Percentiles rank a stretch among this genome's conserved stretches.
Conservation (phyloP, 257 asterid genomes). For the Coffea canephora region DNA sequence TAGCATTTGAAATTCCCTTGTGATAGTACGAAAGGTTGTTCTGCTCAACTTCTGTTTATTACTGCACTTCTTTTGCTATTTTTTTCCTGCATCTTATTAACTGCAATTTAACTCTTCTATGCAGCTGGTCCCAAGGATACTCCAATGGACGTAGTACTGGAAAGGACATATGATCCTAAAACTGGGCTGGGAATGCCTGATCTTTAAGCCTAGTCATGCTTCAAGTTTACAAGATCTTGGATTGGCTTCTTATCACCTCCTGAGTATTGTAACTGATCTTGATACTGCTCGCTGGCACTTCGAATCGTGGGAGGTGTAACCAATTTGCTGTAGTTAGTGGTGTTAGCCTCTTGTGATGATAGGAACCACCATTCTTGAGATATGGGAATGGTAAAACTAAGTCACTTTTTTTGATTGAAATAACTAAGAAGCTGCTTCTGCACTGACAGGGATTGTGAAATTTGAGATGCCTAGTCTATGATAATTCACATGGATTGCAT, state of each 20-base stretch:
- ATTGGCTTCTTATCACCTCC: neutral
- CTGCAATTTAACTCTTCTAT: conserved; percentile 17
- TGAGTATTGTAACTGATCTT: neutral
- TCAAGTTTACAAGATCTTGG: conserved; percentile 1
- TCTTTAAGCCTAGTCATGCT: conserved; percentile 34
- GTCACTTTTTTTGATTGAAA: neutral
- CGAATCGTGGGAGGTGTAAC: neutral
- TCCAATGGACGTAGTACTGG: conserved; percentile 65
- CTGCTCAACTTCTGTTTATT: neutral
- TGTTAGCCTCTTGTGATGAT: neutral
- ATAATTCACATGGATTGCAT: neutral
- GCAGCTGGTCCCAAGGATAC: conserved; percentile 96
- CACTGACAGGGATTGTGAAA: neutral
- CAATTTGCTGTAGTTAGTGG: neutral
- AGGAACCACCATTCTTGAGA: neutral
- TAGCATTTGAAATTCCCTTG: neutral
- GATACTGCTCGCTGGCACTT: neutral
- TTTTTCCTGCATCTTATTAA: neutral
- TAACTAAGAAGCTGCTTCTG: neutral
- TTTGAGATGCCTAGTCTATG: neutral
- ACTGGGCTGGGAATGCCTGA: conserved; percentile 91
- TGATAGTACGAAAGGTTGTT: neutral
- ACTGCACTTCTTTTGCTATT: neutral
- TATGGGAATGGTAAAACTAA: neutral
- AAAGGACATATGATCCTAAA: conserved; percentile 78